Percentiles rank a stretch among this genome's conserved stretches.
Conservation (phyloP, 1,139 yeast species). For the Meyerozyma smithsonii region DNA sequence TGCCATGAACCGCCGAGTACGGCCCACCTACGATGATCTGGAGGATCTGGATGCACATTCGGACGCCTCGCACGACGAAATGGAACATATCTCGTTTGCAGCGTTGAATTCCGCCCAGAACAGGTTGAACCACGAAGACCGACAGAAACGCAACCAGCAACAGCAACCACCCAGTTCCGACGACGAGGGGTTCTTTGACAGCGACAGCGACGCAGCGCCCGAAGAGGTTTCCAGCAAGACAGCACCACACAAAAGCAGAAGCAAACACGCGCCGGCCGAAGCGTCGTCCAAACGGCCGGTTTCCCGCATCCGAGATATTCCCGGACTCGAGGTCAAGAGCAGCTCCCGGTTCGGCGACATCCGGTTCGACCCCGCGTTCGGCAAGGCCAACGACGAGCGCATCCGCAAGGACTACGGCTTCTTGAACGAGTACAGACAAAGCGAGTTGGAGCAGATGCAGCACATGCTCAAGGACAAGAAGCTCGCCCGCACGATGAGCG, state of each 20-base stretch:
- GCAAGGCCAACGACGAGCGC: conserved; percentile 66
- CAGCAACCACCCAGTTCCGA: conserved; percentile 8
- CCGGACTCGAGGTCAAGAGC: conserved; percentile 54
- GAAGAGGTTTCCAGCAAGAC: conserved; percentile 14
- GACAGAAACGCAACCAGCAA: conserved; percentile 8
- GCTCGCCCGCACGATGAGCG: conserved; percentile 36
- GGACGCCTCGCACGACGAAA: conserved; percentile 26
- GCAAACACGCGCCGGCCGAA: conserved; percentile 81
- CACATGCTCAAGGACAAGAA: conserved; percentile 53
- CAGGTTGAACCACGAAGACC: conserved; percentile 26
- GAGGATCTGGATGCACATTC: conserved; percentile 18
- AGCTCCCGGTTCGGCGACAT: conserved; percentile 58
- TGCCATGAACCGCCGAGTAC: conserved; percentile 5
- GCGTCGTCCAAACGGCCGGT: conserved; percentile 70
- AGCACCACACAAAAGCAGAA: conserved; percentile 23
- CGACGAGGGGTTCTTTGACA: conserved; percentile 13
- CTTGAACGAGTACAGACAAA: conserved; percentile 75
- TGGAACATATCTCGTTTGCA: conserved; percentile 51
- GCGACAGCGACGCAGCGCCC: conserved; percentile 15
- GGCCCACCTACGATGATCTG: conserved; percentile 14
- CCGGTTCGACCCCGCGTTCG: conserved; percentile 85
- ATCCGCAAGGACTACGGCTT: conserved; percentile 77
- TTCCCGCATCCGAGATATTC: conserved; percentile 64
- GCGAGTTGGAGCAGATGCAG: conserved; percentile 63
- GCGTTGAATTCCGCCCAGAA: conserved; percentile 55